phyloP scores from a whole-genome alignment of 169 alveolate genomes.

The Plasmodium yoelii region DNA sequence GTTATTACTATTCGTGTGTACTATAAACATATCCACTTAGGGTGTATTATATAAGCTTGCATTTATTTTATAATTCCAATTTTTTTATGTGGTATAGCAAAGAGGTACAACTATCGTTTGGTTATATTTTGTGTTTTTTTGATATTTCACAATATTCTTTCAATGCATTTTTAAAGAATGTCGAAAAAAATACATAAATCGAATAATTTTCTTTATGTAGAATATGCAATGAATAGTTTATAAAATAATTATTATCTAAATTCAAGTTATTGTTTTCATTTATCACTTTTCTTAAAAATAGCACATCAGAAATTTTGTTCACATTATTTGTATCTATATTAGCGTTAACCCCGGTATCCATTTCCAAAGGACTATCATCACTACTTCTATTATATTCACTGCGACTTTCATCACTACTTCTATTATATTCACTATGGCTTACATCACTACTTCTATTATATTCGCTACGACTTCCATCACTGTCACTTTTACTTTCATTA shows the following conservation, averaged over 20 bases:
- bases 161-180: slow-evolving; percentile 58
- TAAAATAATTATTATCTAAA: slow-evolving; percentile 50
- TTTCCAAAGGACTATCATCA: neutral
- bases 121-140: slow-evolving; percentile 3
- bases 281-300: slow-evolving; percentile 45
- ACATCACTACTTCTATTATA: slow-evolving; percentile 4
- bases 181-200: slow-evolving; percentile 58
- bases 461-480: neutral
- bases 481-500: neutral
- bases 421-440: neutral
- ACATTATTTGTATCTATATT: slow-evolving; percentile 2
- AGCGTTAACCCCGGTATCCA: neutral
- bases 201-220: slow-evolving; percentile 72
- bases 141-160: slow-evolving; percentile 55
- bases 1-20: too few species aligned
- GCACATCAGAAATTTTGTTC: slow-evolving; percentile 45
- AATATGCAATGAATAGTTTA: slow-evolving; percentile 52
- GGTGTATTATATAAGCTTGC: too few species aligned
- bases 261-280: slow-evolving; percentile 43
- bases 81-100: too few species aligned
- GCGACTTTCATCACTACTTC: slow-evolving; percentile 15
- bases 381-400: neutral
- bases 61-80: too few species aligned
- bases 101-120: too few species aligned
- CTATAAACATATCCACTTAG: too few species aligned